Base-by-base conservation (phyloP, 768 basidiomycete species). In the Jaapia argillacea region DNA sequence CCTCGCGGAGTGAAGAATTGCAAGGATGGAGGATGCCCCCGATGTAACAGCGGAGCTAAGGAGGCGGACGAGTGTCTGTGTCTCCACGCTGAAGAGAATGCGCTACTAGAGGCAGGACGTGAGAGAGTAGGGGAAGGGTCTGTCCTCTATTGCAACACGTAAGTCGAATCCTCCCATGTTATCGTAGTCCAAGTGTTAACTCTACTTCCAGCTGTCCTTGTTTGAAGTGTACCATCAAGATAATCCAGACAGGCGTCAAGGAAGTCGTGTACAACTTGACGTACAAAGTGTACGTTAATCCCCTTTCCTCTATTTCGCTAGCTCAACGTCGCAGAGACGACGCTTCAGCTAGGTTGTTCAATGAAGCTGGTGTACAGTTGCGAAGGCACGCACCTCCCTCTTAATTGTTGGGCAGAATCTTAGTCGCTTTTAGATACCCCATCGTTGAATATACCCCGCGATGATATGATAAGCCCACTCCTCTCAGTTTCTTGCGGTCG, bases 81-180 rank as follows among this genome's bases (percentile, higher is more conserved):
- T 56, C 66, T 99, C 6, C 96, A 99, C 58, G 96, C 96, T 0
- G 96, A 99, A 63, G 96, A 99, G 65, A 99, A 98, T 56, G 96
- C 94, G 0, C 68, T 98, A 12, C 63, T 98, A 2, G 94, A 98
- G 65, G 91, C 91, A 1, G 94, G 96, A 14, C 65, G 89, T 45
- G 96, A 97, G 47, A 70, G 96, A 38, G 75, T 94, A n/a, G 86
- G 85, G 4, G 63, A 68, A 41, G 77, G 81, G 40, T 77, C 87
- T 2, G 85, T 88, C n/a, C 58, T 99, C 12, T 99, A 98, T 59
- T 99, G 96, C 73, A 99, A 99, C 56, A 99, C 96, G 92, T 97
- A 47, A 51, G 86, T 61, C 36, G 24, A 25, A 24, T 3, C 40
- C 6, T 14, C 33, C 22, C n/a, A 43, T 38, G 37, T 20, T 24